These are phyloP conservation scores for Termitomyces sp. DNA, from an alignment of 768 basidiomycete species.

Conservation along the genomic window DNA sequence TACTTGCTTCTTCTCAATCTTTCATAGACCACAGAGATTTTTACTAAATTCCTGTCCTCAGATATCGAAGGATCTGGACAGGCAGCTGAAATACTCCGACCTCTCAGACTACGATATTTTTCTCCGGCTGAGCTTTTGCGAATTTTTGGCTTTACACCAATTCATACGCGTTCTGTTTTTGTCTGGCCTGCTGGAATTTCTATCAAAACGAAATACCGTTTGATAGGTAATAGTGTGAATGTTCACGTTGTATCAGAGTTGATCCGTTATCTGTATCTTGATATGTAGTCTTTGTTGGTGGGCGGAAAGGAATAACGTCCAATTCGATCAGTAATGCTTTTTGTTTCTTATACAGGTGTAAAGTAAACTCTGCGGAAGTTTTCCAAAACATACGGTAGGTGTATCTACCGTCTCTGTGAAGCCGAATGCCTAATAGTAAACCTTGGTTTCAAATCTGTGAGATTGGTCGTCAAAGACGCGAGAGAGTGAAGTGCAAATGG, in stretches of 20 bases:
- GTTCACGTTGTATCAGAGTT: slow-evolving; percentile 63
- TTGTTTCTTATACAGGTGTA: too few relatives aligned
- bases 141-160: slow-evolving; percentile 52
- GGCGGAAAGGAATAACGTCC: too few relatives aligned
- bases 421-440: too few relatives aligned
- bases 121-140: slow-evolving; percentile 67
- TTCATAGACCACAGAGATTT: slow-evolving; percentile 52
- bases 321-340: too few relatives aligned
- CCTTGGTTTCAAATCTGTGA: neutral
- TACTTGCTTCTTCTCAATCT: neutral
- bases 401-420: too few relatives aligned
- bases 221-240: slow-evolving; percentile 83
- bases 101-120: slow-evolving; percentile 69
- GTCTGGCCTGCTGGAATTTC: slow-evolving; percentile 61
- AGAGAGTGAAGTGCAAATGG: neutral
- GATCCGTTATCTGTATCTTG: slow-evolving; percentile 46
- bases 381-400: too few relatives aligned
- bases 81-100: slow-evolving; percentile 49
- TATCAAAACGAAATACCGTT: slow-evolving; percentile 63
- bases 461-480: neutral
- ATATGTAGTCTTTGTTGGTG: neutral
- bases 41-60: slow-evolving; percentile 49
- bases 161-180: slow-evolving; percentile 26
- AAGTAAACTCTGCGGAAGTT: too few relatives aligned
- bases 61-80: slow-evolving; percentile 23